Evolutionary conservation across 2,329 filamentous ascomycete genomes (phyloP).

Genomic region (Cryphonectria naterciae): DNA sequence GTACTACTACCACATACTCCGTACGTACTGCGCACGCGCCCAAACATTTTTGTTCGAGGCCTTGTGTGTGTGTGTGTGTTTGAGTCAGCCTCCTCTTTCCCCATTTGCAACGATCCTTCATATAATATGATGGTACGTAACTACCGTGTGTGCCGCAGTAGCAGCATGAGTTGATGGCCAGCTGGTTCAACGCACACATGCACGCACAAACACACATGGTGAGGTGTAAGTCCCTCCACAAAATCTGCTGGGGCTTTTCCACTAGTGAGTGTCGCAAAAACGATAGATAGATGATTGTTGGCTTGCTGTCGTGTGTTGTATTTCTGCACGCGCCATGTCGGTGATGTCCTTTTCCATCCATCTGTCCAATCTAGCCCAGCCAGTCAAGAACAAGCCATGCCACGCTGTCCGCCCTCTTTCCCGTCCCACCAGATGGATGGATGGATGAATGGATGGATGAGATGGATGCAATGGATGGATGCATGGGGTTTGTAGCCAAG

Average conservation of each 20-base stretch:
- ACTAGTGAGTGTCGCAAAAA: background rate
- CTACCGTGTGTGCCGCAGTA: background rate
- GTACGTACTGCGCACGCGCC: background rate
- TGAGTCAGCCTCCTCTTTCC: background rate
- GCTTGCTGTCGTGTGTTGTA: background rate
- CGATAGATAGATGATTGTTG: background rate
- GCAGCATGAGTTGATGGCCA: background rate
- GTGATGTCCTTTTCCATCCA: background rate
- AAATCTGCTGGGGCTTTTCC: background rate
- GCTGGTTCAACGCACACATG: background rate
- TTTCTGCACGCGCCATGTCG: background rate
- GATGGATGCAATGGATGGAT: too few species aligned
- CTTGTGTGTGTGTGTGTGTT: background rate
- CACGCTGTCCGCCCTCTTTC: constrained; percentile 8
- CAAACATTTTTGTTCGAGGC: background rate
- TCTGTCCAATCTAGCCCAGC: background rate
- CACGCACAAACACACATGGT: background rate
- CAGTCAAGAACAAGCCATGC: constrained; percentile 1
- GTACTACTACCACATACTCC: background rate
- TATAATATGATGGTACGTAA: background rate
- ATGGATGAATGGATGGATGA: background rate
- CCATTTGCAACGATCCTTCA: background rate
- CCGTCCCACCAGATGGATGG: background rate
- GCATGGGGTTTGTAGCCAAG: background rate
- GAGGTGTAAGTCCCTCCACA: background rate